Conservation (phyloP, 768 basidiomycete species). For the Termitomyces sp. region DNA sequence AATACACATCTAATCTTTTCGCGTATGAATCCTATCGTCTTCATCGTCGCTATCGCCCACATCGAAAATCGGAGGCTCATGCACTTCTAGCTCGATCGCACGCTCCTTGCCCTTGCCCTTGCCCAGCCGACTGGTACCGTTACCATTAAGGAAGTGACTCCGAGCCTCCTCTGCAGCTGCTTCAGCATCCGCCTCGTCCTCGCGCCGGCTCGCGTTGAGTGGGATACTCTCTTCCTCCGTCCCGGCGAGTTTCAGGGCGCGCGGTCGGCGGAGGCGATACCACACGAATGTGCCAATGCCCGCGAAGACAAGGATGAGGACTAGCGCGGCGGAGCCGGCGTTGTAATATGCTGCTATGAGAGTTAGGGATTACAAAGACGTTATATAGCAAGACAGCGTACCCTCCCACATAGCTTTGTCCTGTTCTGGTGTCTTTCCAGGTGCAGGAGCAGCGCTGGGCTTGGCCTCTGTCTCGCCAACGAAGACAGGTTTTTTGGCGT, state of each 20-base stretch:
- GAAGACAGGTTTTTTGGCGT: slow-evolving; percentile 60
- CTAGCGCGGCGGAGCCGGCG: slow-evolving; percentile 81
- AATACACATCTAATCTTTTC: slow-evolving; percentile 3
- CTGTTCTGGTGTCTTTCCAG: slow-evolving; percentile 66
- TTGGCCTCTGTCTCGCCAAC: slow-evolving; percentile 36
- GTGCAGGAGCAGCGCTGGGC: slow-evolving; percentile 28
- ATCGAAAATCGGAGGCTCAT: slow-evolving; percentile 44
- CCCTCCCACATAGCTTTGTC: slow-evolving; percentile 91
- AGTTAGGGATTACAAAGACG: neutral
- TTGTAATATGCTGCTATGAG: slow-evolving; percentile 79
- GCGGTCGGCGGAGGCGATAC: slow-evolving; percentile 57
- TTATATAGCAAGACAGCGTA: slow-evolving; percentile 22
- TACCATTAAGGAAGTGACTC: slow-evolving; percentile 11
- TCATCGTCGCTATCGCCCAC: slow-evolving; percentile 53
- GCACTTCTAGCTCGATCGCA: slow-evolving; percentile 23
- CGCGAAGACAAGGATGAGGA: slow-evolving; percentile 67
- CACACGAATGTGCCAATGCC: slow-evolving; percentile 74
- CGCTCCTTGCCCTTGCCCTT: slow-evolving; percentile 56
- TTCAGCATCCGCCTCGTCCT: slow-evolving; percentile 32
- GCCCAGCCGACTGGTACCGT: slow-evolving; percentile 14
- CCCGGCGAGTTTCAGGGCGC: slow-evolving; percentile 32
- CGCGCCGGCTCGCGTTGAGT: slow-evolving; percentile 41
- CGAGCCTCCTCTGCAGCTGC: slow-evolving; percentile 24
- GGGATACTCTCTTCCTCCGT: slow-evolving; percentile 68
- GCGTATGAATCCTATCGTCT: slow-evolving; percentile 26